phyloP scores from a whole-genome alignment of 2,329 filamentous ascomycete genomes.

The Sclerotinia sclerotiorum region DNA sequence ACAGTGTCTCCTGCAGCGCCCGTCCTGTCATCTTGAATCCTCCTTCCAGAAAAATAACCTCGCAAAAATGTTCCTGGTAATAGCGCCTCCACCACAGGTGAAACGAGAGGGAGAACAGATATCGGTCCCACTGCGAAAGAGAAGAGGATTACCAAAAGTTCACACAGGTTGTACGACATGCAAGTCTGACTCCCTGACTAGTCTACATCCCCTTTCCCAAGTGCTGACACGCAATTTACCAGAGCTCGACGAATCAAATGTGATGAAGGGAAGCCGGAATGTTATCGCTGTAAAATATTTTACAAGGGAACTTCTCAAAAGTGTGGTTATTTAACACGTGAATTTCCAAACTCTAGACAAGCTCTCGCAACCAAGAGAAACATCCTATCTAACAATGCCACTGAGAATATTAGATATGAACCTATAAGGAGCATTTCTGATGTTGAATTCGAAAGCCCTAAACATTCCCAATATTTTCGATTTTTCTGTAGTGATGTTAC shows the following conservation, averaged over 20 bases:
- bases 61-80: constrained; percentile 20
- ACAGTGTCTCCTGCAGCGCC: not conserved
- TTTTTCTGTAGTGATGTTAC: constrained; percentile 22
- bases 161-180: constrained; percentile 17
- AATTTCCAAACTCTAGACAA: not conserved
- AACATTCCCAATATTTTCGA: constrained; percentile 14
- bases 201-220: not conserved
- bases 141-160: constrained; percentile 18
- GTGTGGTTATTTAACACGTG: constrained; percentile 17
- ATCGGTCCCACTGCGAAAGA: constrained; percentile 1
- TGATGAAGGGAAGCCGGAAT: constrained; percentile 17
- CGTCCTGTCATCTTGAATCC: not conserved
- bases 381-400: not conserved
- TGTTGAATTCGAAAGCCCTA: constrained; percentile 7
- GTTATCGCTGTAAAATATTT: constrained; percentile 18
- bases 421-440: not conserved
- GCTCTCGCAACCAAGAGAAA: not conserved
- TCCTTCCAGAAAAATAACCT: not conserved
- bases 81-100: not conserved
- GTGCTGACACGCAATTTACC: not conserved
- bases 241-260: constrained; percentile 21
- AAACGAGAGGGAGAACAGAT: not conserved
- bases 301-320: constrained; percentile 15
- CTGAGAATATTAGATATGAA: not conserved
- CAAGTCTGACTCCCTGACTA: constrained; percentile 15